Conservation (phyloP, 805 yeast genomes). For the Kregervanrija delftensis region DNA sequence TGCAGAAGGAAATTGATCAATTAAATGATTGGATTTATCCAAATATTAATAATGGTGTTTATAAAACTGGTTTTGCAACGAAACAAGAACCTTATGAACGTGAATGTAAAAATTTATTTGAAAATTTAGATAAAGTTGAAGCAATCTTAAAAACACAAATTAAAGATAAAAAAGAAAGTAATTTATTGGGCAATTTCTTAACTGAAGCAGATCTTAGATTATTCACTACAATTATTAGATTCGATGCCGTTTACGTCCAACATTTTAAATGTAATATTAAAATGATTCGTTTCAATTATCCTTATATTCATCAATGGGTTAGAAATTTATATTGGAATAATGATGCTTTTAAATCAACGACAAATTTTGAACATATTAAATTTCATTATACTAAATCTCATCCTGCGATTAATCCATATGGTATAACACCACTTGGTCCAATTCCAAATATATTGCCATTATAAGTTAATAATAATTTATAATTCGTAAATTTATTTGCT, state of each 20-base stretch:
- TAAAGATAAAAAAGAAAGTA: slow-evolving; percentile 30
- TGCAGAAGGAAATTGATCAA: slow-evolving; percentile 59
- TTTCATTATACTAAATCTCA: slow-evolving; percentile 87
- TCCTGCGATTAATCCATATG: slow-evolving; percentile 67
- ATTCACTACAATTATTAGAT: slow-evolving; percentile 80
- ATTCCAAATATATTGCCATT: slow-evolving; percentile 61
- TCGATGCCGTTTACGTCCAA: slow-evolving; percentile 90
- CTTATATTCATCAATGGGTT: slow-evolving; percentile 73
- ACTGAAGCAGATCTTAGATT: slow-evolving; percentile 91
- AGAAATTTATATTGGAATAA: slow-evolving; percentile 75
- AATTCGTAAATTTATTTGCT: too few species aligned
- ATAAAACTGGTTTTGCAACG: slow-evolving; percentile 86
- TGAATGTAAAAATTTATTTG: slow-evolving; percentile 57
- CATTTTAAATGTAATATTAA: slow-evolving; percentile 91
- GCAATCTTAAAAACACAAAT: slow-evolving; percentile 39
- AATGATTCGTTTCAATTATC: slow-evolving; percentile 74
- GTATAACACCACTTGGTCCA: slow-evolving; percentile 88
- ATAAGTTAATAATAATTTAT: slow-evolving; percentile 1
- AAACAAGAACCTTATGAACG: slow-evolving; percentile 74
- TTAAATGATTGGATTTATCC: slow-evolving; percentile 79
- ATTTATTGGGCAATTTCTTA: slow-evolving; percentile 53
- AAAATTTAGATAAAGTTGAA: slow-evolving; percentile 66
- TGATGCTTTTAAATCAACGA: slow-evolving; percentile 63
- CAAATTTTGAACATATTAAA: slow-evolving; percentile 86
- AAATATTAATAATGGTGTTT: slow-evolving; percentile 85